These are phyloP conservation scores for Aphanomyces stellatus DNA, from an alignment of 352 stramenopile species.

Conservation along the genomic window DNA sequence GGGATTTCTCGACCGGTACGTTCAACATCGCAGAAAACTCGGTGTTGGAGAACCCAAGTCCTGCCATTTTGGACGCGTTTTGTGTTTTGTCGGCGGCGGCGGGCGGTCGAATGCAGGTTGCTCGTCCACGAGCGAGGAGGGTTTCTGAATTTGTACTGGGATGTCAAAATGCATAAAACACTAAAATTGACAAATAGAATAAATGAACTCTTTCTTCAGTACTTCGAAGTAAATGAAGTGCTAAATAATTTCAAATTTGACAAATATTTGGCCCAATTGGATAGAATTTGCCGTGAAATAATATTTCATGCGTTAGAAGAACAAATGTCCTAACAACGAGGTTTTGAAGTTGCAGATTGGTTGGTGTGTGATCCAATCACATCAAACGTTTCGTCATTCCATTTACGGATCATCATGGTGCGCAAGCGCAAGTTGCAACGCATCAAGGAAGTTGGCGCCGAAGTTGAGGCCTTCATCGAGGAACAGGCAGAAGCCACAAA, in stretches of 20 bases:
- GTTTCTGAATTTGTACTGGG: too few relatives aligned
- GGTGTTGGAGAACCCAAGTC: conserved; percentile 16
- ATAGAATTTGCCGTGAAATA: too few relatives aligned
- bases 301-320: too few relatives aligned
- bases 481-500: conserved; percentile 70
- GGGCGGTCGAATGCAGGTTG: too few relatives aligned
- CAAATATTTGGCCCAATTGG: too few relatives aligned
- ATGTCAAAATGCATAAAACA: too few relatives aligned
- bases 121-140: too few relatives aligned
- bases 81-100: background rate
- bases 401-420: conserved; percentile 12
- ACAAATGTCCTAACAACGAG: conserved; percentile 9
- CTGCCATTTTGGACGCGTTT: background rate
- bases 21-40: conserved; percentile 16
- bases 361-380: conserved; percentile 2
- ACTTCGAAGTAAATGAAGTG: too few relatives aligned
- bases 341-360: conserved; percentile 17
- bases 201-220: too few relatives aligned
- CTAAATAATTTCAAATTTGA: too few relatives aligned
- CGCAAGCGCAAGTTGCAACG: conserved; percentile 22
- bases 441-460: conserved; percentile 36
- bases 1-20: background rate
- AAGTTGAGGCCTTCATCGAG: conserved; percentile 73
- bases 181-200: too few relatives aligned
- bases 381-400: conserved; percentile 6